Percentiles rank a stretch among this genome's conserved stretches.
Conservation (phyloP, 2,329 filamentous ascomycete genomes). For the Ceratocystis cacaofunesta region DNA sequence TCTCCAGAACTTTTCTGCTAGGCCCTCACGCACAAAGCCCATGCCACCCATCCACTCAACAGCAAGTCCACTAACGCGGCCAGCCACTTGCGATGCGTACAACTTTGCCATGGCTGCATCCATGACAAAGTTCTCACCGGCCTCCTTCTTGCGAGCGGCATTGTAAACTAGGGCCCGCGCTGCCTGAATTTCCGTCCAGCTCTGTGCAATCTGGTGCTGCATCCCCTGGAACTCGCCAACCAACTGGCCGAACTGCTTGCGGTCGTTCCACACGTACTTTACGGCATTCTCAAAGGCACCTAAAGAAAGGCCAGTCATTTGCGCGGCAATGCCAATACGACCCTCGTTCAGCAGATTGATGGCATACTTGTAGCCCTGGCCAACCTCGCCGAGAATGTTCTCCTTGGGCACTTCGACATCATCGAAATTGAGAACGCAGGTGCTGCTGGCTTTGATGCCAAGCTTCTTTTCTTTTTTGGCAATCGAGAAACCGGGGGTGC, state of each 20-base stretch:
- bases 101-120: constrained; percentile 98
- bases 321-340: constrained; percentile 90
- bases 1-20: constrained; percentile 94
- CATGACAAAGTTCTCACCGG: constrained; percentile 82
- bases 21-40: constrained; percentile 92
- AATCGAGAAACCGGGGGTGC: constrained; percentile 74
- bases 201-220: constrained; percentile 96
- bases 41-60: constrained; percentile 99
- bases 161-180: constrained; percentile 91
- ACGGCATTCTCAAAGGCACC: constrained; percentile 93
- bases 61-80: constrained; percentile 67
- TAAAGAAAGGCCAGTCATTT: constrained; percentile 94
- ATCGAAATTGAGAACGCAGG: constrained; percentile 94
- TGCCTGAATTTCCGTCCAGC: constrained; percentile 83
- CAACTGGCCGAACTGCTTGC: constrained; percentile 85
- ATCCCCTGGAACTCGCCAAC: constrained; percentile 97
- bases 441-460: constrained; percentile 88
- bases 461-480: constrained; percentile 99
- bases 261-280: constrained; percentile 94
- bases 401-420: constrained; percentile 81
- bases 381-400: constrained; percentile 76
- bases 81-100: constrained; percentile 83
- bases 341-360: constrained; percentile 91
- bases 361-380: constrained; percentile 95
- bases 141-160: constrained; percentile 93